Percentiles rank a stretch among this genome's conserved stretches.
Evolutionary conservation across 2,329 filamentous ascomycete genomes (phyloP).

Genomic region (Ophiostoma triangulosporum): DNA sequence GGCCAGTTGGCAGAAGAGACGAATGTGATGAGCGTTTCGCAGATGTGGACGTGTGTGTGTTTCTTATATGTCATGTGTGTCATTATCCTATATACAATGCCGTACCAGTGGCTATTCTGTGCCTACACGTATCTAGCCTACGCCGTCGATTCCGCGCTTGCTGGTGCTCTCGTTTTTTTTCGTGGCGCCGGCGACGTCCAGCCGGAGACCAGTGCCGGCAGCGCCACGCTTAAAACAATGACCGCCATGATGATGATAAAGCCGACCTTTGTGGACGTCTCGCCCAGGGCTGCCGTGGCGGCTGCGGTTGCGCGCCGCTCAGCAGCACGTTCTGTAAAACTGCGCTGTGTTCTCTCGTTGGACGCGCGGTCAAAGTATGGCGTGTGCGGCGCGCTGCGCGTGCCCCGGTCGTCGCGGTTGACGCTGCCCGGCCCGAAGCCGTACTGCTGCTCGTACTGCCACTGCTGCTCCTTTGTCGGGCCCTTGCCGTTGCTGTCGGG

Average conservation of each 20-base stretch:
- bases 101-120: not conserved
- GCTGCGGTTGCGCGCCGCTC: conserved; percentile 23
- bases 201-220: conserved; percentile 28
- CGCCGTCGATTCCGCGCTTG: not conserved
- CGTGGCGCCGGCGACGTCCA: conserved; percentile 16
- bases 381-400: conserved; percentile 32
- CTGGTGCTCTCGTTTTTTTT: not conserved
- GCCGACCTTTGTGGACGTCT: conserved; percentile 27
- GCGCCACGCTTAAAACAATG: conserved; percentile 30
- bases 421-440: conserved; percentile 7
- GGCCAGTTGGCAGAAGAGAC: conserved; percentile 1
- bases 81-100: not conserved
- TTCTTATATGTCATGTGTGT: not conserved
- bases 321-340: conserved; percentile 39
- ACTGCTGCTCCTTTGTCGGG: conserved; percentile 14
- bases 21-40: not conserved
- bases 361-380: conserved; percentile 65
- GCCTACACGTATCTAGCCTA: not conserved
- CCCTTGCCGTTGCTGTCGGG: conserved; percentile 15
- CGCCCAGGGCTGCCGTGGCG: conserved; percentile 23
- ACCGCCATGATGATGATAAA: conserved; percentile 39
- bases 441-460: not conserved
- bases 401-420: conserved; percentile 16
- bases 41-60: not conserved
- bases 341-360: conserved; percentile 61